Conservation (phyloP, 768 basidiomycete species). For the Ramaria sp. region DNA sequence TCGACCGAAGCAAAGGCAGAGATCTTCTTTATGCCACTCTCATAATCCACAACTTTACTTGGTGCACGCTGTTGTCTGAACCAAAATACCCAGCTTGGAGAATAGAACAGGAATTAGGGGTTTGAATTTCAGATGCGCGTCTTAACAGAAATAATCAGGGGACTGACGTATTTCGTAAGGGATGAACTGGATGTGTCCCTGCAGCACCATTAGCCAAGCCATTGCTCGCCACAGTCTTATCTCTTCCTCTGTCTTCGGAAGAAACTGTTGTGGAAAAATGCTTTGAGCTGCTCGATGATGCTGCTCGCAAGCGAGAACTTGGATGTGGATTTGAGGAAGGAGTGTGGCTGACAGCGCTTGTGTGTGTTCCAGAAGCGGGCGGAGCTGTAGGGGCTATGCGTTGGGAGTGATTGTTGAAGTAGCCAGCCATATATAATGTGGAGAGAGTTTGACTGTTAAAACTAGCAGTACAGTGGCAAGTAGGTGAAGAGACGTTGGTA, state of each 20-base stretch:
- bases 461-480: background rate
- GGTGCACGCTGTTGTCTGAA: slow-evolving; percentile 85
- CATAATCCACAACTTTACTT: slow-evolving; percentile 87
- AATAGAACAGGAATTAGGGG: background rate
- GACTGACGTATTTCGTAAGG: slow-evolving; percentile 84
- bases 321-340: slow-evolving; percentile 10
- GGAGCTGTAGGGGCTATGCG: slow-evolving; percentile 9
- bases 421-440: slow-evolving; percentile 46
- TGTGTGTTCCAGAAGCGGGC: slow-evolving; percentile 12
- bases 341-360: slow-evolving; percentile 6
- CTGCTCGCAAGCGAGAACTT: slow-evolving; percentile 31
- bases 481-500: background rate
- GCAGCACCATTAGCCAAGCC: slow-evolving; percentile 25
- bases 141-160: slow-evolving; percentile 27
- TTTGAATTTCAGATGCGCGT: background rate
- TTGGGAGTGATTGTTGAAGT: slow-evolving; percentile 77
- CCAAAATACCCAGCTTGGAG: slow-evolving; percentile 76
- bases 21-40: slow-evolving; percentile 90
- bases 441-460: background rate
- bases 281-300: slow-evolving; percentile 41
- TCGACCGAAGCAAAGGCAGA: slow-evolving; percentile 88
- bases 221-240: slow-evolving; percentile 27
- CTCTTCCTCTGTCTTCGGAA: slow-evolving; percentile 29
- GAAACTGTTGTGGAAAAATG: slow-evolving; percentile 61
- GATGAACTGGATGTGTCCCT: slow-evolving; percentile 40